A percentile compares a stretch with the other conserved stretches of the same genome.
Conservation (phyloP, 768 basidiomycete species). For the Hemileccinum impolitum region DNA sequence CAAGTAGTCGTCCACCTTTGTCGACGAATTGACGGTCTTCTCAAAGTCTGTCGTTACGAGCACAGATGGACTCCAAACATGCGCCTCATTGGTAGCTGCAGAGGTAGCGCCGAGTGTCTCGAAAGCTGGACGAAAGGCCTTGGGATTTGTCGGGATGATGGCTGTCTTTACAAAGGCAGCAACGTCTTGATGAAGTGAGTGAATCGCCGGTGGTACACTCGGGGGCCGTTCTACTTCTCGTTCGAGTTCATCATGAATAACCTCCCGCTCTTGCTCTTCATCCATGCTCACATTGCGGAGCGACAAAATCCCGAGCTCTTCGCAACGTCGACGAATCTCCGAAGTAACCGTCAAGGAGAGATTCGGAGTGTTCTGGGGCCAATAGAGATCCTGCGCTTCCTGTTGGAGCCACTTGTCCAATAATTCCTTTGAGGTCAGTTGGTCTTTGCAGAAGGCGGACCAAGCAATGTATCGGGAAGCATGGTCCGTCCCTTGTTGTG, state of each 20-base stretch:
- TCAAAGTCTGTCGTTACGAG: neutral
- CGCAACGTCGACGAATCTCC: conserved; percentile 23
- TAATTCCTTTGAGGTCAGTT: conserved; percentile 3
- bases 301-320: conserved; percentile 25
- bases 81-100: neutral
- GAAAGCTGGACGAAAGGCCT: neutral
- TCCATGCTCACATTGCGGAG: conserved; percentile 23
- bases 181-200: neutral
- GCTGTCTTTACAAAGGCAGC: neutral
- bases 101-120: neutral
- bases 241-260: conserved; percentile 27
- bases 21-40: neutral
- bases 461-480: conserved; percentile 23
- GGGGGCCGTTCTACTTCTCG: conserved; percentile 13
- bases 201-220: neutral
- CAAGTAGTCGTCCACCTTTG: neutral
- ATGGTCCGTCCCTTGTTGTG: conserved; percentile 40
- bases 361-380: neutral
- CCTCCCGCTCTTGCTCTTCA: conserved; percentile 40
- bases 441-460: conserved; percentile 9
- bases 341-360: neutral
- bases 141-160: neutral
- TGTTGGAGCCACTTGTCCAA: conserved; percentile 36
- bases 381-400: conserved; percentile 38
- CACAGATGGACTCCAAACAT: neutral